These are phyloP conservation scores for Penicillium sp. DNA, from an alignment of 2,329 filamentous ascomycete species.

Conservation along the genomic window DNA sequence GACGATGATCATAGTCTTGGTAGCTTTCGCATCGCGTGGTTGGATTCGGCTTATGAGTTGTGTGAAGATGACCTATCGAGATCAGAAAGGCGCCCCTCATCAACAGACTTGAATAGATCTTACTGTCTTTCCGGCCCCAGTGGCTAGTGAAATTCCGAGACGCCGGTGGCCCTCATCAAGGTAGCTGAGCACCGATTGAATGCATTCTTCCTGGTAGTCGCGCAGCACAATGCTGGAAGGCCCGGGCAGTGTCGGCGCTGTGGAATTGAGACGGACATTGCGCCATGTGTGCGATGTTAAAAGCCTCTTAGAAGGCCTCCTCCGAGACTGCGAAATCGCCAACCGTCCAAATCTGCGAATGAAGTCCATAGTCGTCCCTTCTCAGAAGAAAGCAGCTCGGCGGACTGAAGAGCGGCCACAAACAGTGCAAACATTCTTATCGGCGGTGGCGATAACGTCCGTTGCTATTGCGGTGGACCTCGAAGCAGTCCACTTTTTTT, in stretches of 20 bases:
- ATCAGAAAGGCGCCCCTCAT: constrained; percentile 7
- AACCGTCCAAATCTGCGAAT: constrained; percentile 28
- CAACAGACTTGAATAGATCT: constrained; percentile 21
- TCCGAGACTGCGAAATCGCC: constrained; percentile 20
- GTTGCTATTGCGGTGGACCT: constrained; percentile 12
- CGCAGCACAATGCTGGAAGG: constrained; percentile 62
- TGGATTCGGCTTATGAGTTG: constrained; percentile 81
- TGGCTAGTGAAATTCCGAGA: constrained; percentile 81
- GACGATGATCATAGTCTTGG: constrained; percentile 85
- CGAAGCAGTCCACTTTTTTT: constrained; percentile 16
- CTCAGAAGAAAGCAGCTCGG: not conserved
- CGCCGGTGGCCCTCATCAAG: constrained; percentile 72
- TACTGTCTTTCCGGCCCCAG: constrained; percentile 86
- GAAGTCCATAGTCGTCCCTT: constrained; percentile 31
- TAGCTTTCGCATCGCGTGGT: constrained; percentile 57
- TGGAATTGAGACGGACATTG: constrained; percentile 26
- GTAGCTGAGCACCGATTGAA: constrained; percentile 73
- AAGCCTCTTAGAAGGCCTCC: constrained; percentile 14
- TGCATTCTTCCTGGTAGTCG: constrained; percentile 89
- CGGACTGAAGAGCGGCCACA: constrained; percentile 20
- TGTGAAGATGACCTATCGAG: constrained; percentile 81
- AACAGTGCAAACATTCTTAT: constrained; percentile 44
- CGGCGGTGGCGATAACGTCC: constrained; percentile 15
- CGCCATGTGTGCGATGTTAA: constrained; percentile 27
- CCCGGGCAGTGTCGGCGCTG: constrained; percentile 13